Evolutionary conservation across 169 alveolate species (phyloP), one percentile per base, ranked within the genome.

Genomic region (Cryptosporidium parvum): DNA sequence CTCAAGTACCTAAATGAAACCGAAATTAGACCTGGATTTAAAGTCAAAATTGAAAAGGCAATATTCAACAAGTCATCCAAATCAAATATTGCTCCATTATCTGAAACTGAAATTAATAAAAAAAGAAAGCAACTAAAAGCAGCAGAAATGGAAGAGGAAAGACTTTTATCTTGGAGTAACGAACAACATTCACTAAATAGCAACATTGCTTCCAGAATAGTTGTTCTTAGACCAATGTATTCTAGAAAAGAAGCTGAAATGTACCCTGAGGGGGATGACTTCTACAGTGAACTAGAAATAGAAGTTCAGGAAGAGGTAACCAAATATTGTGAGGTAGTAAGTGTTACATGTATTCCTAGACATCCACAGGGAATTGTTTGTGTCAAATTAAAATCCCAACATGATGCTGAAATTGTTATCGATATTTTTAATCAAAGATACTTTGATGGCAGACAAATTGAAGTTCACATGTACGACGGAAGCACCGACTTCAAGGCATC

Each of bases 401-500:
- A 84, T 5, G 87, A 91, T 91, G 97, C 97, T 65, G 96, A 94
- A 52, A 33, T 70, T 23, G 93, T 96, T 72, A 91, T 95, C 7
- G 84, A 91, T 42, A 68, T 42, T 18, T 75, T 94, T 92, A 69
- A 93, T 80, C 93, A 92, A n/a, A 69, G 95, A 44, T 68, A 61
- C 23, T 94, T 91, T 85, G 93, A 89, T 84, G 95, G 92, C 37
- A 92, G 94, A 45, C 45, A 86, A 45, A 68, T 95, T 7, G 84
- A 69, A 31, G 89, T 94, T 69, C 67, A 70, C 48, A 94, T 86
- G 85, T 95, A 96, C 94, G 97, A 95, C 85, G 97, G 97, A 10
- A 91, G 69, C 14, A 93, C 95, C 12, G 96, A 94, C 89, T 95
- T 86, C 70, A 93, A 93, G 86, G 93, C 62, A 16, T 80, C 89